A percentile compares a stretch with the other conserved stretches of the same genome.
phyloP scores from a whole-genome alignment of 257 asterid genomes.

The Plectranthus barbatus region DNA sequence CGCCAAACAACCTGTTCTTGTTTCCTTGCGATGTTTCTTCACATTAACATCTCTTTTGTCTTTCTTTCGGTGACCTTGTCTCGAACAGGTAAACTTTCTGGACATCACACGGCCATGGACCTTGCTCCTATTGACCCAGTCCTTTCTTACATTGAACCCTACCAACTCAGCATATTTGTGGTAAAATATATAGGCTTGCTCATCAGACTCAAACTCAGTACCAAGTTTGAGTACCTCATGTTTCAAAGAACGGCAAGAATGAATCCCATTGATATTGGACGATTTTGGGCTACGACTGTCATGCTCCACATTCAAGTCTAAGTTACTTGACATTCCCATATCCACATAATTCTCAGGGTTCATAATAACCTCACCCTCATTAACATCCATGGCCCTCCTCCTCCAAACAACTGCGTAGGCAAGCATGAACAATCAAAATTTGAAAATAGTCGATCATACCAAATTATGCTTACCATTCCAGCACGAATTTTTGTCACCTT shows the following conservation, averaged over 20 bases:
- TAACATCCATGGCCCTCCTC: constrained; percentile 33
- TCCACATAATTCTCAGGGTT: constrained; percentile 24
- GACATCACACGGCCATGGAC: constrained; percentile 62
- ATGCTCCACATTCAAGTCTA: constrained; percentile 54
- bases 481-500: neutral
- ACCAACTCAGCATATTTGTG: constrained; percentile 47
- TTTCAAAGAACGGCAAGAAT: constrained; percentile 15
- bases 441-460: too few relatives aligned
- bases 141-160: constrained; percentile 53
- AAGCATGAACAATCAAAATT: constrained; percentile 1
- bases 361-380: constrained; percentile 27
- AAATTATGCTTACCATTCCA: neutral
- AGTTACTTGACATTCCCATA: constrained; percentile 30
- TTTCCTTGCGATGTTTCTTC: constrained; percentile 57
- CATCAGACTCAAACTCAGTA: constrained; percentile 46
- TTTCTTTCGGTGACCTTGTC: constrained; percentile 53
- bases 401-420: constrained; percentile 11
- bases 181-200: constrained; percentile 43
- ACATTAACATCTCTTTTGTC: constrained; percentile 55
- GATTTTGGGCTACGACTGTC: constrained; percentile 32
- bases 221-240: constrained; percentile 35
- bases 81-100: constrained; percentile 55
- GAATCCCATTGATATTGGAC: constrained; percentile 20
- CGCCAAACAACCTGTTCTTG: constrained; percentile 61
- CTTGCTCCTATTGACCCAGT: constrained; percentile 65